Conservation (phyloP, 1,284 basidiomycete species). For the Chalciporus piperatoides region DNA sequence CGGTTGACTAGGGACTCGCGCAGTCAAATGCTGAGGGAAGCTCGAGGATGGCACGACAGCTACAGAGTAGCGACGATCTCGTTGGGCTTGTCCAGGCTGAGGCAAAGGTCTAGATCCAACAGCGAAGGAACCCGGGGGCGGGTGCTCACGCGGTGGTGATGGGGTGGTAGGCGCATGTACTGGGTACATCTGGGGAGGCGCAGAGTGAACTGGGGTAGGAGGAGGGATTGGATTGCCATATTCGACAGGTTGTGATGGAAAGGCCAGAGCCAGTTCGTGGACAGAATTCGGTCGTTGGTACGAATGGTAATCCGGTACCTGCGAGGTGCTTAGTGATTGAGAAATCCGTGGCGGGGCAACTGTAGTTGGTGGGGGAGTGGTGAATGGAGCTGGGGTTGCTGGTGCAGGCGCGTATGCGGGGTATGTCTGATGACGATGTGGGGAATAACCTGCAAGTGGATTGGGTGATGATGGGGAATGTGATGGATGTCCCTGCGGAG, state of each 20-base stretch:
- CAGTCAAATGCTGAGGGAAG: constrained; percentile 24
- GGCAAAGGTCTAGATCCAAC: constrained; percentile 57
- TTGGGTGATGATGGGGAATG: constrained; percentile 25
- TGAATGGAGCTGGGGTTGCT: constrained; percentile 11
- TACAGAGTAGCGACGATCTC: constrained; percentile 36
- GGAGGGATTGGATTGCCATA: constrained; percentile 20
- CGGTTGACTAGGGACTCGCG: constrained; percentile 14
- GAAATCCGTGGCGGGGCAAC: constrained; percentile 20
- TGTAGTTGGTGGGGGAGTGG: constrained; percentile 17
- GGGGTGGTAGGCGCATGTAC: constrained; percentile 32
- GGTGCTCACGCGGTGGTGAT: constrained; percentile 29
- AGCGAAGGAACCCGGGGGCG: constrained; percentile 32
- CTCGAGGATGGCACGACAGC: constrained; percentile 34
- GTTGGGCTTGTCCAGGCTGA: constrained; percentile 34
- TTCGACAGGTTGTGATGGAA: constrained; percentile 29
- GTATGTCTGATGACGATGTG: constrained; percentile 36
- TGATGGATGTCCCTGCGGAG: constrained; percentile 37
- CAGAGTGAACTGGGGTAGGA: constrained; percentile 25
- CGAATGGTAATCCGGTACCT: constrained; percentile 25
- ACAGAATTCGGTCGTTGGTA: constrained; percentile 22
- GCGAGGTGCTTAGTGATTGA: constrained; percentile 27
- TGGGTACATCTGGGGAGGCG: constrained; percentile 30
- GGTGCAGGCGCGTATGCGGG: constrained; percentile 17
- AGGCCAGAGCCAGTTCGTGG: constrained; percentile 23
- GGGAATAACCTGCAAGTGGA: constrained; percentile 19